Evolutionary conservation across 176 grass and related monocot genomes (phyloP).

Genomic region (Pontederia paniculata): DNA sequence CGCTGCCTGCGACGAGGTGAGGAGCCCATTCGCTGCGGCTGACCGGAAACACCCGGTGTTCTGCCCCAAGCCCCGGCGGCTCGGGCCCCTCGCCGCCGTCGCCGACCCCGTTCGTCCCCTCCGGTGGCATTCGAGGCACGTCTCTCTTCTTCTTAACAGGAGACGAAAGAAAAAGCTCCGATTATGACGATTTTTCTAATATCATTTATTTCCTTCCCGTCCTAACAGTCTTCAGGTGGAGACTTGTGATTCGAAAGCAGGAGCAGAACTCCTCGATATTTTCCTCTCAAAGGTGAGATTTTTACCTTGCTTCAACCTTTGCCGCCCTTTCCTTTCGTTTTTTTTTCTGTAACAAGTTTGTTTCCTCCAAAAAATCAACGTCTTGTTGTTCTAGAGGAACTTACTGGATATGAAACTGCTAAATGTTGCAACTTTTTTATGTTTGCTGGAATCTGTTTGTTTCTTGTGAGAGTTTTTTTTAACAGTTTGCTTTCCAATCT

Average conservation of each 20-base stretch:
- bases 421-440: background rate
- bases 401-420: too few species aligned
- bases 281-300: conserved; percentile 11
- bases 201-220: background rate
- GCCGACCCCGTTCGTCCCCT: background rate
- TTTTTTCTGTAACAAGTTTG: too few species aligned
- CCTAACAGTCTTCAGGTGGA: conserved; percentile 3
- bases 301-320: background rate
- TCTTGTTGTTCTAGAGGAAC: too few species aligned
- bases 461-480: background rate
- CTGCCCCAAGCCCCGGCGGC: conserved; percentile 22
- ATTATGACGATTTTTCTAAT: too few species aligned
- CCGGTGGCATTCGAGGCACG: conserved; percentile 7
- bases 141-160: background rate
- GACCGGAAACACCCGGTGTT: conserved; percentile 6
- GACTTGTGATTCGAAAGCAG: conserved; percentile 2
- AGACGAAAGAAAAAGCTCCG: background rate
- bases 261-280: conserved; percentile 1
- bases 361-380: too few species aligned
- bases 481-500: too few species aligned
- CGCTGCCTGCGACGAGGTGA: conserved; percentile 8
- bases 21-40: background rate
- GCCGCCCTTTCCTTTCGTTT: background rate
- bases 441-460: too few species aligned
- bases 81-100: background rate